A percentile compares a stretch with the other conserved stretches of the same genome.
These are phyloP conservation scores for Leavenworthia alabamica DNA, from an alignment of 345 rosid species.

Conservation along the genomic window DNA sequence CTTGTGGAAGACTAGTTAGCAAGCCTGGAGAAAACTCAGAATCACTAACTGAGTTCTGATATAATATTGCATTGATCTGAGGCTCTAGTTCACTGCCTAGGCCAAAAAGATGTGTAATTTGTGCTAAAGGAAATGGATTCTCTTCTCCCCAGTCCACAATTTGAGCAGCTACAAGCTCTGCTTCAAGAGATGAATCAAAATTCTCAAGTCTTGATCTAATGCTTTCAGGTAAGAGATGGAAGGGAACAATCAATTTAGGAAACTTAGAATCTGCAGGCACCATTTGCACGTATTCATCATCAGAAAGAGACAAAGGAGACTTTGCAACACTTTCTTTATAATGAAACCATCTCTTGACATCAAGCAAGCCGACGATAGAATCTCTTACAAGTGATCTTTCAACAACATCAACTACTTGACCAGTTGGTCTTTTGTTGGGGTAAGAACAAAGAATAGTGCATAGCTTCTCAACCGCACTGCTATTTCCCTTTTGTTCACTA, in stretches of 20 bases:
- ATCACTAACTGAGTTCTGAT: constrained; percentile 52
- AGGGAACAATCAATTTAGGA: constrained; percentile 59
- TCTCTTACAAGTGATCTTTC: constrained; percentile 59
- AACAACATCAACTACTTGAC: constrained; percentile 63
- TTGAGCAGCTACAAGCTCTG: constrained; percentile 68
- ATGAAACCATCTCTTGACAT: constrained; percentile 52
- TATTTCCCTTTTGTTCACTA: constrained; percentile 28
- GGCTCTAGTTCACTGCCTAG: constrained; percentile 61
- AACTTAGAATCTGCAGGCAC: constrained; percentile 62
- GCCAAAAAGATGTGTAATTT: constrained; percentile 54
- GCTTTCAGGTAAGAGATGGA: constrained; percentile 47
- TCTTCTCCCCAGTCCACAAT: constrained; percentile 68
- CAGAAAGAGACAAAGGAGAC: constrained; percentile 28
- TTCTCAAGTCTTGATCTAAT: constrained; percentile 58
- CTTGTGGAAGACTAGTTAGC: constrained; percentile 56
- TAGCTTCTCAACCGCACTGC: constrained; percentile 44
- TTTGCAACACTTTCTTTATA: constrained; percentile 37
- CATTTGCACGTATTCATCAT: constrained; percentile 44
- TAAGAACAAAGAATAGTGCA: constrained; percentile 43
- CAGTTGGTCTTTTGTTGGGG: constrained; percentile 79
- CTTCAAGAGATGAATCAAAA: constrained; percentile 53
- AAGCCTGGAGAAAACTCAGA: constrained; percentile 58
- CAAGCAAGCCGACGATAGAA: constrained; percentile 66
- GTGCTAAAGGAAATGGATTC: constrained; percentile 50
- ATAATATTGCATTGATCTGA: constrained; percentile 58